Evolutionary conservation across 768 basidiomycete species (phyloP).

Genomic region (Kwoniella heveanensis): DNA sequence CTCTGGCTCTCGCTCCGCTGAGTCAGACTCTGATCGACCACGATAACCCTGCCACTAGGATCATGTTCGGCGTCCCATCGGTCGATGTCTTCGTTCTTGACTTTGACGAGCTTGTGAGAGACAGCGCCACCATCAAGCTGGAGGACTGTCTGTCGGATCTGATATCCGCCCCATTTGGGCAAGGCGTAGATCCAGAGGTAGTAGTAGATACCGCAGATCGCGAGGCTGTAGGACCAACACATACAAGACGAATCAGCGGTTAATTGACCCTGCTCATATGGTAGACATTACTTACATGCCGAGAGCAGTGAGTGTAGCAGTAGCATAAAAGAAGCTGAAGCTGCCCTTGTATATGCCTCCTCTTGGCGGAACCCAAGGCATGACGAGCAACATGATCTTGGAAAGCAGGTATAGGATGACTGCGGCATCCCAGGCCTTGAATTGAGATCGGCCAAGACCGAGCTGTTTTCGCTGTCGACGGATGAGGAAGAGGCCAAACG

Average conservation of each 20-base stretch:
- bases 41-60: conserved; percentile 3
- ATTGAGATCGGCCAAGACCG: conserved; percentile 36
- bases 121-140: conserved; percentile 30
- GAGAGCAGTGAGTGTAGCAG: conserved; percentile 24
- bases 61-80: conserved; percentile 24
- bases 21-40: not conserved
- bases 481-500: conserved; percentile 54
- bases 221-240: conserved; percentile 20
- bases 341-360: conserved; percentile 51
- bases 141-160: conserved; percentile 56
- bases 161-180: conserved; percentile 59
- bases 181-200: conserved; percentile 60
- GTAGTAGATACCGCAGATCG: conserved; percentile 46
- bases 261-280: too few relatives aligned
- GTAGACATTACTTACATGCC: conserved; percentile 19
- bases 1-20: not conserved
- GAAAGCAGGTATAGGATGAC: conserved; percentile 41
- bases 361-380: conserved; percentile 51
- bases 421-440: conserved; percentile 31
- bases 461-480: conserved; percentile 42
- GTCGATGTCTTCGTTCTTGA: conserved; percentile 19
- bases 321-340: conserved; percentile 38
- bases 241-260: too few relatives aligned
- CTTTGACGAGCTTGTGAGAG: conserved; percentile 18
- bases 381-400: conserved; percentile 51